A percentile compares a stretch with the other conserved stretches of the same genome.
Conservation (phyloP, 371 early-diverging fungal genomes). For the Saksenaea oblongispora region DNA sequence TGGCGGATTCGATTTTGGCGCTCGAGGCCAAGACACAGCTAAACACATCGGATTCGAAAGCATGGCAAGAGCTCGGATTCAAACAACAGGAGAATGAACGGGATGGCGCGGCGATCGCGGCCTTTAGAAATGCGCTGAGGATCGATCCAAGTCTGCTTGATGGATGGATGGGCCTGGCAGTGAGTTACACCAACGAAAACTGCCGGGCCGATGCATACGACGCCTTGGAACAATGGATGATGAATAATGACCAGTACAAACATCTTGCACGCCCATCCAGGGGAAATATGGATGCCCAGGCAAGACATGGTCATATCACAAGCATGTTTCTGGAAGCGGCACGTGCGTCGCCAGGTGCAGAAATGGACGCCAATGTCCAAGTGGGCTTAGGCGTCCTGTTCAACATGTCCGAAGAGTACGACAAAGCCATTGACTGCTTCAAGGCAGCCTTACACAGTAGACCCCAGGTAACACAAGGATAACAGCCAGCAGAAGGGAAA, state of each 20-base stretch:
- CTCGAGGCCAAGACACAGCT: slow-evolving; percentile 91
- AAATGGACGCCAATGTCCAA: slow-evolving; percentile 90
- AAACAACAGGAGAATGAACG: slow-evolving; percentile 96
- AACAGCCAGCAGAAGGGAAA: background rate
- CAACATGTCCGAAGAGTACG: slow-evolving; percentile 86
- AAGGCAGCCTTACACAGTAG: slow-evolving; percentile 83
- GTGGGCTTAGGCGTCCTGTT: slow-evolving; percentile 93
- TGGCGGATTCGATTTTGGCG: slow-evolving; percentile 87
- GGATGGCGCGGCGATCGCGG: slow-evolving; percentile 89
- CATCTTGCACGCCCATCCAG: slow-evolving; percentile 14
- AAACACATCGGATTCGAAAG: slow-evolving; percentile 73
- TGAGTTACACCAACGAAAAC: slow-evolving; percentile 93
- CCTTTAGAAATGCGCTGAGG: slow-evolving; percentile 77
- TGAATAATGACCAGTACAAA: slow-evolving; percentile 70
- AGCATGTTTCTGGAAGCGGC: slow-evolving; percentile 81
- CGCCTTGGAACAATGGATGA: slow-evolving; percentile 87
- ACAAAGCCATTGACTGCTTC: slow-evolving; percentile 97
- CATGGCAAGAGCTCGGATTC: slow-evolving; percentile 89
- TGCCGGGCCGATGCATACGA: slow-evolving; percentile 84
- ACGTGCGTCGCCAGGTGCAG: slow-evolving; percentile 65
- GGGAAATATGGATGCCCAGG: slow-evolving; percentile 15
- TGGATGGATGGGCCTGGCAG: slow-evolving; percentile 86
- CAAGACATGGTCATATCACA: slow-evolving; percentile 72
- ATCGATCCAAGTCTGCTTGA: slow-evolving; percentile 73
- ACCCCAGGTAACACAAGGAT: slow-evolving; percentile 83